Base-by-base conservation (phyloP, 768 basidiomycete species). In the Mycena haematopus region DNA sequence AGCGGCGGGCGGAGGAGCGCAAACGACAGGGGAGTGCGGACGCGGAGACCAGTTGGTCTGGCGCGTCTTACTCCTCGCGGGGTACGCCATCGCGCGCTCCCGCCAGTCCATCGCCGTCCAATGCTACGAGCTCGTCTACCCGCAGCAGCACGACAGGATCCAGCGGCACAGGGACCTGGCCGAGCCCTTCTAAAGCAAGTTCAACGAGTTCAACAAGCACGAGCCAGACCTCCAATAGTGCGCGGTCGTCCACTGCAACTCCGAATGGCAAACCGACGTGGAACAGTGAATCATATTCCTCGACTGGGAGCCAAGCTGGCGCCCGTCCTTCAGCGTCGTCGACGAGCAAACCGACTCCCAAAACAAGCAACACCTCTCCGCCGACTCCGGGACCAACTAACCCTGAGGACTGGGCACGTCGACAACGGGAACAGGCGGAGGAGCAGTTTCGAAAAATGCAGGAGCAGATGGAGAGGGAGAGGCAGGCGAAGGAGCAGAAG, bases 371-470 rank as follows among this genome's bases (percentile, higher is more conserved):
- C 31, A 69, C 76, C 9, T 66, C 76, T 14, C 72, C 76, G 35
- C 66, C 71, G 25, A 69, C 52, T 50, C 65, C 75, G 22, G 68
- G 72, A 21, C 60, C 69, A 3, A 50, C 73, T 35, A 40, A 71
- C 15, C 65, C 79, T 13, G 83, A 87, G 64, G 87, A 90, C 55
- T 86, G 88, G 82, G 77, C 81, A 21, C 84, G 87, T 31, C 84
- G 84, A 17, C 86, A 89, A 63, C 86, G 81, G 22, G 87, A 90
- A 68, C 83, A 86, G 31, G 82, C 83, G 29, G 80, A 84, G 49
- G 79, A 82, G 62, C 90, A 89, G 71, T 92, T 91, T 75, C 83
- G 83, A 46, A 80, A 79, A 60, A 87, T 90, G 71, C 89, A 92
- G 71, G 88, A 89, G 71, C 78, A 80, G 46, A 45, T 78, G 56